These are phyloP conservation scores for Biscutella laevigata DNA, from an alignment of 441 rosid genomes.

Conservation along the genomic window DNA sequence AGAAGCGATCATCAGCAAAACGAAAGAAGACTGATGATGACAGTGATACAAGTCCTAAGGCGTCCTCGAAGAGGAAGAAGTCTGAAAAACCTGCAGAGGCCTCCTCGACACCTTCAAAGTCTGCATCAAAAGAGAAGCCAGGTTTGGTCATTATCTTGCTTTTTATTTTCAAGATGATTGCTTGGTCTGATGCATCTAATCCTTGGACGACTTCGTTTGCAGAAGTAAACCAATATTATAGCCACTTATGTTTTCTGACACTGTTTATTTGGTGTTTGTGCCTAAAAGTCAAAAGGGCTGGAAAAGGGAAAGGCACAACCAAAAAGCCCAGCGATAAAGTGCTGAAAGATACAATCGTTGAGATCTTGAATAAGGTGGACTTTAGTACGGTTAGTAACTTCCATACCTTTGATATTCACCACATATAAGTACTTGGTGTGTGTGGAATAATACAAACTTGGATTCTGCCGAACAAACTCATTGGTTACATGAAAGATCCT, in stretches of 20 bases:
- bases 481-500: neutral
- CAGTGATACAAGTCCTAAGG: slow-evolving; percentile 49
- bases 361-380: slow-evolving; percentile 80
- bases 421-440: neutral
- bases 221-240: neutral
- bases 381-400: slow-evolving; percentile 68
- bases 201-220: neutral
- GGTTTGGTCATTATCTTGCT: slow-evolving; percentile 25
- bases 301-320: slow-evolving; percentile 63
- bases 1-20: slow-evolving; percentile 41
- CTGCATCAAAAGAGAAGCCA: slow-evolving; percentile 56
- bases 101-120: slow-evolving; percentile 39
- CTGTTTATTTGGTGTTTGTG: slow-evolving; percentile 11
- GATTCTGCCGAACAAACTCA: neutral
- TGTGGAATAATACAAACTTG: neutral
- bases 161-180: neutral
- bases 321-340: slow-evolving; percentile 51
- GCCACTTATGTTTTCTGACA: slow-evolving; percentile 17
- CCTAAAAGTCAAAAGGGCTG: slow-evolving; percentile 36
- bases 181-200: slow-evolving; percentile 7
- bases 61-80: slow-evolving; percentile 57
- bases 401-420: neutral
- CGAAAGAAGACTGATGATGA: slow-evolving; percentile 43
- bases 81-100: slow-evolving; percentile 36
- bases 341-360: slow-evolving; percentile 63